Conservation (phyloP, 768 basidiomycete genomes). For the Fomitopsis pulvina region DNA sequence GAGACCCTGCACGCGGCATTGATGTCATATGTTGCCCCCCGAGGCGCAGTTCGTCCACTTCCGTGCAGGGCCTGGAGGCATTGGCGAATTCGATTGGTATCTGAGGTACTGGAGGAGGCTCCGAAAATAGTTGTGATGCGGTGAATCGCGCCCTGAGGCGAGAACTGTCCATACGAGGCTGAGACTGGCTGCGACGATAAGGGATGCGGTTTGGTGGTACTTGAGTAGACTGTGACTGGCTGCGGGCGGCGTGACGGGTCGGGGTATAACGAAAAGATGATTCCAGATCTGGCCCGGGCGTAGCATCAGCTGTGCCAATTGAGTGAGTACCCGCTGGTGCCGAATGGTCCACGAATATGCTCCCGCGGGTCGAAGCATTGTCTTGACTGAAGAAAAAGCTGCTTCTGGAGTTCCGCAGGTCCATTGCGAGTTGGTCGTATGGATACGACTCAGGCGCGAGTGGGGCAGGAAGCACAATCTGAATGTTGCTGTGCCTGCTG, state of each 20-base stretch:
- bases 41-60: neutral
- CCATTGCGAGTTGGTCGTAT: neutral
- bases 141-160: conserved; percentile 6
- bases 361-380: conserved; percentile 1
- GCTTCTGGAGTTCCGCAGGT: conserved; percentile 1
- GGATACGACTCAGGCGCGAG: conserved; percentile 36
- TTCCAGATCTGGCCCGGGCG: conserved; percentile 6
- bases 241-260: conserved; percentile 9
- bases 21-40: neutral
- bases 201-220: conserved; percentile 4
- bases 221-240: conserved; percentile 8
- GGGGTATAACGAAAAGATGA: neutral
- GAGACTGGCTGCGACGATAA: conserved; percentile 11
- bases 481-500: conserved; percentile 49
- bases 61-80: neutral
- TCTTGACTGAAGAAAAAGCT: neutral
- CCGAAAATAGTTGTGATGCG: conserved; percentile 10
- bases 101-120: conserved; percentile 20
- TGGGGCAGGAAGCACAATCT: conserved; percentile 64
- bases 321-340: conserved; percentile 7
- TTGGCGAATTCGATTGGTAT: conserved; percentile 13
- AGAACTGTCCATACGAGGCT: conserved; percentile 6
- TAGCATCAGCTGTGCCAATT: conserved; percentile 2
- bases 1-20: too few relatives aligned
- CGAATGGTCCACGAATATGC: conserved; percentile 13